These are phyloP conservation scores for Metschnikowia lachancei DNA, from an alignment of 805 yeast genomes.

Conservation along the genomic window DNA sequence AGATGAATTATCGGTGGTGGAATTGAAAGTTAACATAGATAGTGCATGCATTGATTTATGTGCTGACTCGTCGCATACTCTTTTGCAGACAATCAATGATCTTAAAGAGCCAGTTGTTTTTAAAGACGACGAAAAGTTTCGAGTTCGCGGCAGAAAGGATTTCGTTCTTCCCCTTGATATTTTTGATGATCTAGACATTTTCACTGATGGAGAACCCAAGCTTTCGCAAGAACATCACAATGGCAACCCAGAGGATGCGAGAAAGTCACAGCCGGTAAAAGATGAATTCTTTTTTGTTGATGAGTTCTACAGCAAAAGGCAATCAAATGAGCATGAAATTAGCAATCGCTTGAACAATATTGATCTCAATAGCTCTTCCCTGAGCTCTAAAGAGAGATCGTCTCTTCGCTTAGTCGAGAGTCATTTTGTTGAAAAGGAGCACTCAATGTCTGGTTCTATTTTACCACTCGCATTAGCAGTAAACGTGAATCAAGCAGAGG, in stretches of 20 bases:
- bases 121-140: constrained; percentile 58
- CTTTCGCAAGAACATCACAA: background rate
- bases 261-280: background rate
- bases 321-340: background rate
- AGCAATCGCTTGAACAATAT: background rate
- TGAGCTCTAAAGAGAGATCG: background rate
- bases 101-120: constrained; percentile 66
- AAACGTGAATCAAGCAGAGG: constrained; percentile 36
- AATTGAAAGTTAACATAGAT: constrained; percentile 49
- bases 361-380: constrained; percentile 3
- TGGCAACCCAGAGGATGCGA: background rate
- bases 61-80: constrained; percentile 80
- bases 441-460: constrained; percentile 3
- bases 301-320: constrained; percentile 7
- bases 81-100: constrained; percentile 66
- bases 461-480: constrained; percentile 30
- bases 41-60: constrained; percentile 55
- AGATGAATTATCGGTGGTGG: constrained; percentile 30
- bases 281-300: constrained; percentile 14
- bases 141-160: constrained; percentile 30
- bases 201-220: background rate
- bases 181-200: constrained; percentile 27
- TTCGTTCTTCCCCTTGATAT: constrained; percentile 31
- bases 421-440: constrained; percentile 12
- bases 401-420: constrained; percentile 10